Conservation (phyloP, 2,329 filamentous ascomycete species). For the Microcyclospora pomicola region DNA sequence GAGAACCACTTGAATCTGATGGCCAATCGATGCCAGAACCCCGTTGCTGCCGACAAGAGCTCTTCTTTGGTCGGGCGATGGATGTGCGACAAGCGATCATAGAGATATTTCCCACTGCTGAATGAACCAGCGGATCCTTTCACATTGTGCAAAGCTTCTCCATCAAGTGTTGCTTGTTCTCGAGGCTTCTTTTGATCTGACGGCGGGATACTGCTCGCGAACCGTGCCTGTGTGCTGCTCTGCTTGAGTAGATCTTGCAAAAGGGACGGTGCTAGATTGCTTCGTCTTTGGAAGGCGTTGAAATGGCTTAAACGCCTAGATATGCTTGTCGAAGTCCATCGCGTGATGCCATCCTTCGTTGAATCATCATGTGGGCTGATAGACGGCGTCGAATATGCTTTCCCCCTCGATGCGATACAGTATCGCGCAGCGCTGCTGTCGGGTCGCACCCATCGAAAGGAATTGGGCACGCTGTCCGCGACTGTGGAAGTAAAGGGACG, state of each 20-base stretch:
- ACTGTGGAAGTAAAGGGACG: too few relatives aligned
- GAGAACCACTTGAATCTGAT: constrained; percentile 97
- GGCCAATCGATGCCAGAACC: constrained; percentile 79
- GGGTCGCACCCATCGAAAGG: too few relatives aligned
- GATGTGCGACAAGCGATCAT: constrained; percentile 50
- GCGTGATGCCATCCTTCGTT: constrained; percentile 7
- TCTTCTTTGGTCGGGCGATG: constrained; percentile 88
- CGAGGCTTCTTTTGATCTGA: not conserved
- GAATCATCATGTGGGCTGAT: constrained; percentile 7
- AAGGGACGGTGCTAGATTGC: too few relatives aligned
- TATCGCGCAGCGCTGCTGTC: too few relatives aligned
- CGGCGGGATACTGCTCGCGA: too few relatives aligned
- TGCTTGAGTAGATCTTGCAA: too few relatives aligned
- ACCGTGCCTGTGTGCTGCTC: too few relatives aligned
- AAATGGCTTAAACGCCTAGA: too few relatives aligned
- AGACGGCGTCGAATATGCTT: too few relatives aligned
- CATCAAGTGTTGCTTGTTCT: constrained; percentile 4
- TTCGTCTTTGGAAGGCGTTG: too few relatives aligned
- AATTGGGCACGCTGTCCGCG: too few relatives aligned
- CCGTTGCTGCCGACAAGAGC: constrained; percentile 75
- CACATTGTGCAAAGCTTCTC: not conserved
- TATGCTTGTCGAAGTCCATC: constrained; percentile 4
- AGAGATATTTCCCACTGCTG: constrained; percentile 25
- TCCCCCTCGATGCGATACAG: too few relatives aligned
- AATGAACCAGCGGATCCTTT: constrained; percentile 3